Conservation (phyloP, 176 grass and related monocot species). For the Leersia perrieri region DNA sequence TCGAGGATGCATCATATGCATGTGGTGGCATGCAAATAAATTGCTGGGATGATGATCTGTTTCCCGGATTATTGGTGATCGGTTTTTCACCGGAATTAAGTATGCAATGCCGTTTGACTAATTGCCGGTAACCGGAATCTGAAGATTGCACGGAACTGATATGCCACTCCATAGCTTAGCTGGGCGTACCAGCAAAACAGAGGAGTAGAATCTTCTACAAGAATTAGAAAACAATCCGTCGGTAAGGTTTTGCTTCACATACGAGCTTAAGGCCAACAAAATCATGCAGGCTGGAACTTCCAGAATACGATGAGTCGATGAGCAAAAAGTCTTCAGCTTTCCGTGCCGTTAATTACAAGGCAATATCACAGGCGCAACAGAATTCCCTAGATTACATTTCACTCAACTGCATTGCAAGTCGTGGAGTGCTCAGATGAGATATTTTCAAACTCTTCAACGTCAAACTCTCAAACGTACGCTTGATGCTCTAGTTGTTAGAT, state of each 20-base stretch:
- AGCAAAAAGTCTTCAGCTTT: neutral
- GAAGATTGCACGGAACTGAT: neutral
- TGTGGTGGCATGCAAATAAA: too few species aligned
- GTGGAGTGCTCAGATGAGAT: neutral
- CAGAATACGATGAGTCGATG: neutral
- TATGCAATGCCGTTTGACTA: neutral
- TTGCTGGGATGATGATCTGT: too few species aligned
- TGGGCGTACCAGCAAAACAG: too few species aligned
- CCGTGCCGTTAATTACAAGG: neutral
- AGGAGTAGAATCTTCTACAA: too few species aligned
- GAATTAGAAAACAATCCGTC: neutral
- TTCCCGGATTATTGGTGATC: too few species aligned
- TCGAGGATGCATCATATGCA: too few species aligned
- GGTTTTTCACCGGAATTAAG: too few species aligned
- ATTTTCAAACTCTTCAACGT: too few species aligned
- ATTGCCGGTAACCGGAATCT: neutral
- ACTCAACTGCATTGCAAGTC: neutral
- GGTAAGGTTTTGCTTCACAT: neutral
- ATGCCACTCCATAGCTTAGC: neutral
- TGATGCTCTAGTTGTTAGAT: too few species aligned
- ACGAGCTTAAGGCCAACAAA: neutral
- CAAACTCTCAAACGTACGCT: too few species aligned
- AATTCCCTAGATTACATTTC: neutral
- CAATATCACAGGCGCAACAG: neutral
- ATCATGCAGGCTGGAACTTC: neutral